phyloP scores from a whole-genome alignment of 306 rosid genomes.

The Neltuma alba region DNA sequence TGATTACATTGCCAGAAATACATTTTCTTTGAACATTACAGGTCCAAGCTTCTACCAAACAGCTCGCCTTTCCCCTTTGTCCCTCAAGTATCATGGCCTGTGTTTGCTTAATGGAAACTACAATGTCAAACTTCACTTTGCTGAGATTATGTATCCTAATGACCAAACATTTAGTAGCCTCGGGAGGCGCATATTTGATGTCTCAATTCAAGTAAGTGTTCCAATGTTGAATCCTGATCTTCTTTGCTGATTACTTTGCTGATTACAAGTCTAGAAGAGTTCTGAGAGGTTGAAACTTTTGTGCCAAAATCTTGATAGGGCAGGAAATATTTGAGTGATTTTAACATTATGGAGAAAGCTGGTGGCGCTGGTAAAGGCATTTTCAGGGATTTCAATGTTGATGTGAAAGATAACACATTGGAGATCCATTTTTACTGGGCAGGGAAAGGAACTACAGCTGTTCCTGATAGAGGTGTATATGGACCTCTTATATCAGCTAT shows the following conservation, averaged over 20 bases:
- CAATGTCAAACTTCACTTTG: constrained; percentile 79
- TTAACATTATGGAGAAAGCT: constrained; percentile 65
- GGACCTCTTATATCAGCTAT: constrained; percentile 94
- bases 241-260: too few relatives aligned
- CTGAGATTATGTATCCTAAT: constrained; percentile 73
- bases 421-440: constrained; percentile 85
- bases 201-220: constrained; percentile 79
- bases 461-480: constrained; percentile 71
- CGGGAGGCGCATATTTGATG: constrained; percentile 79
- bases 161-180: constrained; percentile 50
- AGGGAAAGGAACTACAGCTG: constrained; percentile 81
- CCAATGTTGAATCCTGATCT: background rate
- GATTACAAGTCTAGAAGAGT: background rate
- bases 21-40: constrained; percentile 44
- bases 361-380: constrained; percentile 67
- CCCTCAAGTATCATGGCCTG: constrained; percentile 78
- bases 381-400: constrained; percentile 38
- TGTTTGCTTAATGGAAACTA: constrained; percentile 71
- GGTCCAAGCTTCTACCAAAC: constrained; percentile 48
- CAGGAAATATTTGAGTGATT: constrained; percentile 50
- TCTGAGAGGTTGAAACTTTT: constrained; percentile 2
- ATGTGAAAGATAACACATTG: constrained; percentile 57
- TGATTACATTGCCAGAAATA: constrained; percentile 33
- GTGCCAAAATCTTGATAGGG: constrained; percentile 50
- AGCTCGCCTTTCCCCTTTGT: constrained; percentile 67